phyloP scores from a whole-genome alignment of 495 filamentous ascomycete genomes.

The Chaetomium tenue region DNA sequence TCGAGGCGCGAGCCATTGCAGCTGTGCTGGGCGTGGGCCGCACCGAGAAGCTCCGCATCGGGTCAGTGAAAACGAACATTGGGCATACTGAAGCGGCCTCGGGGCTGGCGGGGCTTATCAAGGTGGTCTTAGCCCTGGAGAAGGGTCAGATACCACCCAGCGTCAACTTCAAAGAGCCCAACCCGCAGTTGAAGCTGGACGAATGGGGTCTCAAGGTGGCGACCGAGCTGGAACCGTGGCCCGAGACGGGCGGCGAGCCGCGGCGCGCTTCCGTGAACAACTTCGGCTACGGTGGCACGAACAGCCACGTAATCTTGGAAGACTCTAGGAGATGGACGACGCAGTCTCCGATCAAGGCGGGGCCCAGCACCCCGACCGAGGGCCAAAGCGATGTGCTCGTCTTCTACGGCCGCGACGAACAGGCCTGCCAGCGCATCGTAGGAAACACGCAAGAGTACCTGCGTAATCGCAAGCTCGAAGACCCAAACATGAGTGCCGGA shows the following conservation, averaged over 20 bases:
- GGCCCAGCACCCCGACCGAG: not conserved
- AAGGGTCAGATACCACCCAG: conserved; percentile 46
- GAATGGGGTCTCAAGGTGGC: conserved; percentile 21
- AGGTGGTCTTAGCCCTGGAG: conserved; percentile 54
- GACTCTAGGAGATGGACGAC: not conserved
- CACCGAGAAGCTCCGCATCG: conserved; percentile 40
- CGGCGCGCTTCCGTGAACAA: conserved; percentile 36
- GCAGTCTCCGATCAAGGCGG: too few species aligned
- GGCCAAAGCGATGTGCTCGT: not conserved
- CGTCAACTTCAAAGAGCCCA: conserved; percentile 43
- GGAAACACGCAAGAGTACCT: not conserved
- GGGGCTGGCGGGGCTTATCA: conserved; percentile 56
- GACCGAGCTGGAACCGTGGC: too few species aligned
- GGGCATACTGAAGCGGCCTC: conserved; percentile 55
- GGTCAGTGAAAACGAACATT: conserved; percentile 56
- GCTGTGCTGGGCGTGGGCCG: conserved; percentile 21
- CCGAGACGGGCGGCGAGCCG: not conserved
- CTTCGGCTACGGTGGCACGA: conserved; percentile 47
- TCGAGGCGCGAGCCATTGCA: conserved; percentile 38
- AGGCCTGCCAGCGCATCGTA: not conserved
- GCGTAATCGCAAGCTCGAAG: not conserved
- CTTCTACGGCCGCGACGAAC: not conserved
- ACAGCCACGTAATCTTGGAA: conserved; percentile 45
- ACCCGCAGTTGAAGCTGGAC: conserved; percentile 41
- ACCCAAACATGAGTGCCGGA: not conserved